Evolutionary conservation across 192 early-diverging fungal species (phyloP).

Genomic region (Coemansia sp.): DNA sequence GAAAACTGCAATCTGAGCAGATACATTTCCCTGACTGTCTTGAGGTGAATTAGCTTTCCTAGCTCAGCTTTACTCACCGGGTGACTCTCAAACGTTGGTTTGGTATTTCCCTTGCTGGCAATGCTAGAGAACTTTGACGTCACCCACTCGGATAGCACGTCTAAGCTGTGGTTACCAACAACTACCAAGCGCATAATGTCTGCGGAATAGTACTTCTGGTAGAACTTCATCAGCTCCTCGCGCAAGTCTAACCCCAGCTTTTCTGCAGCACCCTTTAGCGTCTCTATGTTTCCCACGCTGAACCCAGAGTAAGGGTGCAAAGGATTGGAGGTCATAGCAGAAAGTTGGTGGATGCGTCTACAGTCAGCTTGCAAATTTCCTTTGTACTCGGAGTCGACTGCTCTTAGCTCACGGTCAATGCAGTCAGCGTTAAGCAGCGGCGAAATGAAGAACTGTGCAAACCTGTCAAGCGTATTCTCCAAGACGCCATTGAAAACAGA

Average conservation of each 20-base stretch:
- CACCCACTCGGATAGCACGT: slow-evolving; percentile 72
- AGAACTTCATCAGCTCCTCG: slow-evolving; percentile 75
- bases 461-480: slow-evolving; percentile 62
- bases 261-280: slow-evolving; percentile 57
- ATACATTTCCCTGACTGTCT: slow-evolving; percentile 71
- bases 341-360: background rate
- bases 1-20: slow-evolving; percentile 75
- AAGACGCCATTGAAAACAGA: slow-evolving; percentile 43
- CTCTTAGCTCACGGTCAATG: slow-evolving; percentile 82
- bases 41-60: slow-evolving; percentile 63
- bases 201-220: slow-evolving; percentile 82
- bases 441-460: slow-evolving; percentile 85
- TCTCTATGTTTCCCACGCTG: slow-evolving; percentile 79
- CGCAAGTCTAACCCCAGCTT: slow-evolving; percentile 67
- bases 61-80: slow-evolving; percentile 66
- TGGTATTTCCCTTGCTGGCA: slow-evolving; percentile 64
- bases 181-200: slow-evolving; percentile 90
- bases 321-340: slow-evolving; percentile 36
- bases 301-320: slow-evolving; percentile 78
- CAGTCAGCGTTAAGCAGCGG: slow-evolving; percentile 79
- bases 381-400: slow-evolving; percentile 92
- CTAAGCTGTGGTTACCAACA: slow-evolving; percentile 75
- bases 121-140: slow-evolving; percentile 76
- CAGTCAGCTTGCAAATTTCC: slow-evolving; percentile 71
- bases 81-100: slow-evolving; percentile 58